These are phyloP conservation scores for Anisodus acutangulus DNA, from an alignment of 257 asterid species.

Conservation along the genomic window DNA sequence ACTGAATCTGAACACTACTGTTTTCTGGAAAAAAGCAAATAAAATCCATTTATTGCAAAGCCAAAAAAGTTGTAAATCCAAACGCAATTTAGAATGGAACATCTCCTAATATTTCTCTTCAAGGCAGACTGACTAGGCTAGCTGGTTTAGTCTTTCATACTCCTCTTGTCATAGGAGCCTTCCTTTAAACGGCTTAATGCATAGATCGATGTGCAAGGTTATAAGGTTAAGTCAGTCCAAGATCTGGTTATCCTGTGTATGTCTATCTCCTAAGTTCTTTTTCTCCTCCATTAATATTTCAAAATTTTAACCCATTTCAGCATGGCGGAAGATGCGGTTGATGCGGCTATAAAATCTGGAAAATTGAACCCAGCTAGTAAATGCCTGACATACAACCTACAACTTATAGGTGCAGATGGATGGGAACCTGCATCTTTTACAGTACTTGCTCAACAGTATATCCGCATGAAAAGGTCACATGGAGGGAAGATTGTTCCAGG, in stretches of 20 bases:
- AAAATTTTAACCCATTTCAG: constrained; percentile 51
- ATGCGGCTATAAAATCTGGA: constrained; percentile 83
- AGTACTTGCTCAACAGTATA: constrained; percentile 79
- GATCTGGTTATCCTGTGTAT: constrained; percentile 5
- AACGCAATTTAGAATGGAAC: not conserved
- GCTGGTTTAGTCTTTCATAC: not conserved
- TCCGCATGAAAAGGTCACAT: constrained; percentile 76
- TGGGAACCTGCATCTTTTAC: constrained; percentile 98
- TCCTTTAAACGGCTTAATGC: not conserved
- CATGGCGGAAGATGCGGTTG: constrained; percentile 99
- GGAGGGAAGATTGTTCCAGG: constrained; percentile 93
- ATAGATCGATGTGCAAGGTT: not conserved
- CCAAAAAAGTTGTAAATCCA: not conserved
- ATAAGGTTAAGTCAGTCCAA: not conserved
- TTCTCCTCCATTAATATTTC: constrained; percentile 24
- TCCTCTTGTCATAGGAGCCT: not conserved
- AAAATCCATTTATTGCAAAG: not conserved
- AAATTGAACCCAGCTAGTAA: constrained; percentile 69
- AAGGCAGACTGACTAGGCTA: not conserved
- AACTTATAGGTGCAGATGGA: constrained; percentile 88
- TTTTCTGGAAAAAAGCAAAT: not conserved
- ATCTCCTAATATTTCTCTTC: constrained; percentile 10
- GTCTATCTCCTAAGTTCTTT: constrained; percentile 18
- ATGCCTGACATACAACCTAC: constrained; percentile 72
- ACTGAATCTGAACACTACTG: constrained; percentile 8